phyloP scores from a whole-genome alignment of 108 stramenopile genomes.

The Thalassiosira profunda region DNA sequence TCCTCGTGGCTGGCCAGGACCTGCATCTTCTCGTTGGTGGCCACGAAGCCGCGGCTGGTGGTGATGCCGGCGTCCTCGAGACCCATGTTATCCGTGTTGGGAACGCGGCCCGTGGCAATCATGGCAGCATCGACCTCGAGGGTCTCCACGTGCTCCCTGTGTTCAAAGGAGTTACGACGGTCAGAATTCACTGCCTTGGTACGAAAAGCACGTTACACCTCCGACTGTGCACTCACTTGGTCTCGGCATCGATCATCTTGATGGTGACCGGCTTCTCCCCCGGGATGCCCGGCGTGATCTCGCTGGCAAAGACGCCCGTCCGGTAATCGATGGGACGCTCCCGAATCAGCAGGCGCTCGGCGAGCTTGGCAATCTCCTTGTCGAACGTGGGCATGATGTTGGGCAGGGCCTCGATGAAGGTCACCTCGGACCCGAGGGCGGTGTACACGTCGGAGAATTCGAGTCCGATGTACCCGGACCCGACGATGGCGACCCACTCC shows the following conservation, averaged over 20 bases:
- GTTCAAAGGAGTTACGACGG: neutral
- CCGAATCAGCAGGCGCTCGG: conserved; percentile 95
- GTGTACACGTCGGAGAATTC: conserved; percentile 99
- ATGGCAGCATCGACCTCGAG: conserved; percentile 98
- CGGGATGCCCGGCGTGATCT: conserved; percentile 96
- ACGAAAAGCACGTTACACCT: neutral
- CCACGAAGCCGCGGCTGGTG: conserved; percentile 95
- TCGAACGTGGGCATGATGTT: conserved; percentile 98
- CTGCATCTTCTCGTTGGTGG: conserved; percentile 96
- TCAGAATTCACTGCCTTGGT: neutral
- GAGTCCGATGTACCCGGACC: conserved; percentile 98
- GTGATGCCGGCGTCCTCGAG: conserved; percentile 92
- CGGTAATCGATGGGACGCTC: conserved; percentile 95
- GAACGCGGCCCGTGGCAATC: conserved; percentile 98
- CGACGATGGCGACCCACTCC: conserved; percentile 98
- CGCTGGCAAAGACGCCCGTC: conserved; percentile 92
- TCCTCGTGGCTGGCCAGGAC: conserved; percentile 90
- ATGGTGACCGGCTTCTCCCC: conserved; percentile 98
- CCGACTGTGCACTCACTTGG: conserved; percentile 74
- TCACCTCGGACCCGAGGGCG: conserved; percentile 96
- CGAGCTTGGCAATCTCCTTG: conserved; percentile 96
- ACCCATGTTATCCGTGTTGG: conserved; percentile 95
- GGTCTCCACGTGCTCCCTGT: conserved; percentile 95
- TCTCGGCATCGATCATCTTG: conserved; percentile 99
- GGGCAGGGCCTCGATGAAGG: conserved; percentile 96